Conservation (phyloP, 2,329 filamentous ascomycete genomes). For the Aspergillus ibericus region DNA sequence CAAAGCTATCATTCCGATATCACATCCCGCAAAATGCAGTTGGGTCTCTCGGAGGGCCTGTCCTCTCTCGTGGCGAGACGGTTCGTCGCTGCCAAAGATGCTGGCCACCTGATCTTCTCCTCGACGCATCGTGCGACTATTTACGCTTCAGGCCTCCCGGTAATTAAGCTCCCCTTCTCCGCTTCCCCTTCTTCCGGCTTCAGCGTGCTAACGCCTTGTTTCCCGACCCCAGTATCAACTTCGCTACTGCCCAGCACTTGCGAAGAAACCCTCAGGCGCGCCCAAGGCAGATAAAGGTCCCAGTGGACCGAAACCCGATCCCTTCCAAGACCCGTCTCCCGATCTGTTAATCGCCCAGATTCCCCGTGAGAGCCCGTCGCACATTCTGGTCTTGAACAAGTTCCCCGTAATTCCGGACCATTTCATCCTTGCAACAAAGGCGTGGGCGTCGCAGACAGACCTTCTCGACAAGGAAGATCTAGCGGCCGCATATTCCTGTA, state of each 20-base stretch:
- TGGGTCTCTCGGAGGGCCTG: slow-evolving; percentile 38
- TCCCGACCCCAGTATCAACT: slow-evolving; percentile 44
- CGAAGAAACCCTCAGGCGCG: slow-evolving; percentile 41
- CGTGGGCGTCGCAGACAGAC: slow-evolving; percentile 45
- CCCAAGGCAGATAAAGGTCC: slow-evolving; percentile 22
- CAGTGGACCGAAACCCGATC: slow-evolving; percentile 39
- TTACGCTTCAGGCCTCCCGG: slow-evolving; percentile 34
- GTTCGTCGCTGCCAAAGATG: slow-evolving; percentile 39
- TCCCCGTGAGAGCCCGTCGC: slow-evolving; percentile 35
- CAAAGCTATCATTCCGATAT: no score
- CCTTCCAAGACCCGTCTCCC: slow-evolving; percentile 45
- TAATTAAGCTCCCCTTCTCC: slow-evolving; percentile 19
- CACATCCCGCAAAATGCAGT: slow-evolving; percentile 28
- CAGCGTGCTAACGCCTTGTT: slow-evolving; percentile 1
- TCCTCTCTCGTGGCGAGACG: slow-evolving; percentile 37
- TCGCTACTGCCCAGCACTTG: slow-evolving; percentile 50
- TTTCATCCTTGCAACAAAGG: slow-evolving; percentile 50
- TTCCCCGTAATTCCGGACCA: slow-evolving; percentile 51
- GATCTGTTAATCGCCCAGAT: slow-evolving; percentile 46
- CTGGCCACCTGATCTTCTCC: slow-evolving; percentile 41
- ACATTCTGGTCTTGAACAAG: slow-evolving; percentile 50
- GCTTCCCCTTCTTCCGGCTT: not conserved
- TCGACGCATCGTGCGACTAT: slow-evolving; percentile 41
- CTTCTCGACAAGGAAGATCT: slow-evolving; percentile 46
- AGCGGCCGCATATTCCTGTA: slow-evolving; percentile 41